These are phyloP conservation scores for Schizochytrium sp. DNA, from an alignment of 108 stramenopile genomes.

Conservation along the genomic window DNA sequence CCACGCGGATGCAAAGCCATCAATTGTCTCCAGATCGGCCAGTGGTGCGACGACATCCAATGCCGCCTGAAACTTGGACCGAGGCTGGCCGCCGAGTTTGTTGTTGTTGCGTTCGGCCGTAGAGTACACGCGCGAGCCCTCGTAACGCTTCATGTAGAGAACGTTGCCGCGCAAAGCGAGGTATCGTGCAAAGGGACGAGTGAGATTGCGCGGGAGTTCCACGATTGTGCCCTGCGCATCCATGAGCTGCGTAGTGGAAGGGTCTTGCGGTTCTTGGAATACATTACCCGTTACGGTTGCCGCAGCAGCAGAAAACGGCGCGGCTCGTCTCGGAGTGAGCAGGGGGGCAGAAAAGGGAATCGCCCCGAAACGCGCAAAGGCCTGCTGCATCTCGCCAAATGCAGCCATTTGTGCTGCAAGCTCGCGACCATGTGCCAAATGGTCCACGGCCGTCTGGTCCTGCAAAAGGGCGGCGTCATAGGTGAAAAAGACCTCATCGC, in stretches of 20 bases:
- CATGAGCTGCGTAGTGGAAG: neutral
- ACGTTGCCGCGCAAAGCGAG: neutral
- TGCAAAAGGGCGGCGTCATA: neutral
- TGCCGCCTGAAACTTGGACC: neutral
- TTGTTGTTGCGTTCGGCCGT: neutral
- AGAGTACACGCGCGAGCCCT: neutral
- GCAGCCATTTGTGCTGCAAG: neutral
- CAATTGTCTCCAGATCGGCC: neutral
- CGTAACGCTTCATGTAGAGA: neutral
- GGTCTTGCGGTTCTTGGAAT: neutral
- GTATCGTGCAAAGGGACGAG: neutral
- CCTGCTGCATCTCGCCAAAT: neutral
- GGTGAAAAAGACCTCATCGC: neutral
- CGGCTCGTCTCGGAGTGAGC: neutral
- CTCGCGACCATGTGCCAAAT: neutral
- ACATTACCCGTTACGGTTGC: neutral
- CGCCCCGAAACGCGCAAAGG: neutral
- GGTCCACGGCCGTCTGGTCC: neutral
- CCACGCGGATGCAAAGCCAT: neutral
- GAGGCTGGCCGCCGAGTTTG: neutral
- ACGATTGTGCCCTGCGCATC: conserved; percentile 7
- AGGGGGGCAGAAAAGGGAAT: neutral
- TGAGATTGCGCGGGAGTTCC: neutral
- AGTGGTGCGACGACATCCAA: neutral
- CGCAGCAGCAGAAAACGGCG: neutral